Evolutionary conservation across 2,329 filamentous ascomycete genomes (phyloP).

Genomic region (Ophiostoma montium): DNA sequence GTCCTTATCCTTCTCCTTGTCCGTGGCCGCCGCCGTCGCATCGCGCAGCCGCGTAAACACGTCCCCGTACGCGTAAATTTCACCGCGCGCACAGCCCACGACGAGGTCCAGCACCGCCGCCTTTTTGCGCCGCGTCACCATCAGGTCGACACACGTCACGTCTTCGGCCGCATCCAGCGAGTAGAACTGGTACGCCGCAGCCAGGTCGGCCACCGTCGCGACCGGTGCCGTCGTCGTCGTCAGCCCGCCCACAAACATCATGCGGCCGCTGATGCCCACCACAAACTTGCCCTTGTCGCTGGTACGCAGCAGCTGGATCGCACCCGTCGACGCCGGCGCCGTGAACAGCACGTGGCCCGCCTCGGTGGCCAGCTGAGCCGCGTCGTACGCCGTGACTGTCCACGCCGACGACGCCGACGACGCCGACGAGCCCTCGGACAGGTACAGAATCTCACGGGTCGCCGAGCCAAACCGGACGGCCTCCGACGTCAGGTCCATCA

Average conservation of each 20-base stretch:
- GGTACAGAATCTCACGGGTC: conserved; percentile 30
- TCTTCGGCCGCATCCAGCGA: conserved; percentile 46
- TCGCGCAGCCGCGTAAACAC: conserved; percentile 44
- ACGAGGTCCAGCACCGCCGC: conserved; percentile 42
- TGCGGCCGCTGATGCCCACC: conserved; percentile 36
- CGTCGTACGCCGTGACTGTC: conserved; percentile 32
- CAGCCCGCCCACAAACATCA: conserved; percentile 45
- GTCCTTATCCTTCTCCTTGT: conserved; percentile 14
- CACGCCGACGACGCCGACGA: conserved; percentile 26
- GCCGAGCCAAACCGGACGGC: conserved; percentile 22
- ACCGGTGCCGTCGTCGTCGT: conserved; percentile 21
- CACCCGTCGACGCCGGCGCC: background rate
- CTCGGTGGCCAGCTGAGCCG: conserved; percentile 3
- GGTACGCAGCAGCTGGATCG: conserved; percentile 28
- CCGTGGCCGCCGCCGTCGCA: conserved; percentile 19
- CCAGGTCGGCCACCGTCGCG: conserved; percentile 26
- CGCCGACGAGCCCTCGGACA: conserved; percentile 30
- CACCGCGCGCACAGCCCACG: conserved; percentile 62
- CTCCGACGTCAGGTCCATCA: conserved; percentile 32
- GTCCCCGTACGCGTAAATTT: conserved; percentile 71
- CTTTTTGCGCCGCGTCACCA: conserved; percentile 24
- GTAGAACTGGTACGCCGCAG: conserved; percentile 38
- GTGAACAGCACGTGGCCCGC: conserved; percentile 10
- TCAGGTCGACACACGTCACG: conserved; percentile 53
- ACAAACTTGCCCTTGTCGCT: conserved; percentile 42